Evolutionary conservation across 306 rosid genomes (phyloP).

Genomic region (Cucumis sativus): DNA sequence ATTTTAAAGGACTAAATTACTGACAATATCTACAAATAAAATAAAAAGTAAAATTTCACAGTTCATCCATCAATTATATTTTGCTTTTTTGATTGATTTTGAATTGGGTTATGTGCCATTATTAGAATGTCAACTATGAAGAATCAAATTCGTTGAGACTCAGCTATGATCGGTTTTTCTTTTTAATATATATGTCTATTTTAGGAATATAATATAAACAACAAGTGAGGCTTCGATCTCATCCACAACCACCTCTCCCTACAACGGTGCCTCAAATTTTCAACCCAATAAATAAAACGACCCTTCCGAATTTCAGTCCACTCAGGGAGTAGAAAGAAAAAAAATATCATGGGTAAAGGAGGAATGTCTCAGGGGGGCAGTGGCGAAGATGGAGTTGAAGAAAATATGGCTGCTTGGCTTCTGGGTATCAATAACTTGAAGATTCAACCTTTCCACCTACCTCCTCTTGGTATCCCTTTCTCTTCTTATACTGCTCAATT

Average conservation of each 20-base stretch:
- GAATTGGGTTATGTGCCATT: too few species aligned
- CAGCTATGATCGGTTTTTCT: background rate
- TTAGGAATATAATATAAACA: background rate
- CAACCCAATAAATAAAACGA: background rate
- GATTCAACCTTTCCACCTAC: slow-evolving; percentile 82
- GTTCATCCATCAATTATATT: too few species aligned
- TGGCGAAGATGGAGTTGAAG: slow-evolving; percentile 32
- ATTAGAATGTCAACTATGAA: too few species aligned
- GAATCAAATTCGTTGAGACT: background rate
- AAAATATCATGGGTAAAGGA: slow-evolving; percentile 47
- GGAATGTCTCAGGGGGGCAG: slow-evolving; percentile 44
- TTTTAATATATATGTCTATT: background rate
- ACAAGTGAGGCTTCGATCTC: background rate
- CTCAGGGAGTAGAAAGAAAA: background rate
- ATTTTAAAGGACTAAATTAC: too few species aligned
- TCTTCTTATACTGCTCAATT: background rate
- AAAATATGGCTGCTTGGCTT: slow-evolving; percentile 95
- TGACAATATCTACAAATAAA: too few species aligned
- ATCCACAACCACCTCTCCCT: background rate
- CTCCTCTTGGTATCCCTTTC: slow-evolving; percentile 40
- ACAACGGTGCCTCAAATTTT: background rate
- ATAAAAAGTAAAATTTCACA: too few species aligned
- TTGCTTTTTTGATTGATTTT: too few species aligned
- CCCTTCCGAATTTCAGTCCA: background rate
- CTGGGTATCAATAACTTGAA: slow-evolving; percentile 54